phyloP scores from a whole-genome alignment of 768 basidiomycete species.

The Phylloporus arenicola region DNA sequence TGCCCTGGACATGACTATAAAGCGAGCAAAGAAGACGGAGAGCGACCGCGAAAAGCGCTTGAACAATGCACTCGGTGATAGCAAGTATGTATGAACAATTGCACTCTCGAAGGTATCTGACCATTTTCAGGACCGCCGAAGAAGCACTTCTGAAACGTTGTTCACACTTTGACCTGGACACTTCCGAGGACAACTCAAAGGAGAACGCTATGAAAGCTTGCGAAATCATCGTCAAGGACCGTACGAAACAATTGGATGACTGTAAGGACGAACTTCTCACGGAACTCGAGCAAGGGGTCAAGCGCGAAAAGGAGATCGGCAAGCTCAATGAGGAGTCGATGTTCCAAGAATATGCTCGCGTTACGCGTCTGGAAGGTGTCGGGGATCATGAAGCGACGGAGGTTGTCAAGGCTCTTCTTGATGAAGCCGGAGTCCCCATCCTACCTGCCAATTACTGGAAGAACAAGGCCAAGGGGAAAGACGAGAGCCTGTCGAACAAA shows the following conservation, averaged over 20 bases:
- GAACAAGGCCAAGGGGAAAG: slow-evolving; percentile 44
- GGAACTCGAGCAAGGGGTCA: slow-evolving; percentile 60
- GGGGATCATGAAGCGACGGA: slow-evolving; percentile 75
- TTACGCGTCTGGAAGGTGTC: slow-evolving; percentile 57
- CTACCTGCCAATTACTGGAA: slow-evolving; percentile 31
- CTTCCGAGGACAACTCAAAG: slow-evolving; percentile 40
- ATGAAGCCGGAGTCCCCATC: slow-evolving; percentile 50
- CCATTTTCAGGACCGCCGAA: slow-evolving; percentile 62
- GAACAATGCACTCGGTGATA: slow-evolving; percentile 80
- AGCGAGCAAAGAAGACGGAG: slow-evolving; percentile 57
- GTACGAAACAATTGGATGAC: slow-evolving; percentile 70
- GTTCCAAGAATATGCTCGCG: slow-evolving; percentile 73
- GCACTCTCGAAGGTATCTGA: background rate
- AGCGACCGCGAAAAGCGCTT: slow-evolving; percentile 89
- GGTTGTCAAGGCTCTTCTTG: slow-evolving; percentile 52
- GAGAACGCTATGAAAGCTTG: slow-evolving; percentile 87
- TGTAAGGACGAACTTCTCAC: slow-evolving; percentile 69
- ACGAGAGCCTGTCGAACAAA: slow-evolving; percentile 51
- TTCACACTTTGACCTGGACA: slow-evolving; percentile 88
- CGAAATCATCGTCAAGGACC: slow-evolving; percentile 83
- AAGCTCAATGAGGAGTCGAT: slow-evolving; percentile 63
- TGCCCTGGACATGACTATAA: slow-evolving; percentile 73
- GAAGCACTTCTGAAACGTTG: slow-evolving; percentile 93
- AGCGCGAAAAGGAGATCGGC: slow-evolving; percentile 64
- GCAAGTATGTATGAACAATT: slow-evolving; percentile 47